A percentile compares a stretch with the other conserved stretches of the same genome.
Conservation (phyloP, 108 stramenopile genomes). For the Cyclotella distinguenda region DNA sequence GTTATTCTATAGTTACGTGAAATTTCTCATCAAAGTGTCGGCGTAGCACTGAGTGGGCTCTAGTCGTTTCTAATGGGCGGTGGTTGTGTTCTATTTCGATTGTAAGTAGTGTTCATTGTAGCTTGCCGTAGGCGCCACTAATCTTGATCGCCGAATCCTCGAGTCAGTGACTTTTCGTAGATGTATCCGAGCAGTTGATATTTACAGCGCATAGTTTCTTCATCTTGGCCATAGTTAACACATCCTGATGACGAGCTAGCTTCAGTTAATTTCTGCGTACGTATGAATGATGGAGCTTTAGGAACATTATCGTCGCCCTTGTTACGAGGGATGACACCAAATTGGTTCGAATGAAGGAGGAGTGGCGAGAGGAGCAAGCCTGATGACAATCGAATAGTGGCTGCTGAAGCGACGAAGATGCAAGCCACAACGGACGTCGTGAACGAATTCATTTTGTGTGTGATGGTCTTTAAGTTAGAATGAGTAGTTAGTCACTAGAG, state of each 20-base stretch:
- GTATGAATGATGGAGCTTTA: not conserved
- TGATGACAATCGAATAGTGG: slow-evolving; percentile 6
- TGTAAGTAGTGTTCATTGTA: not conserved
- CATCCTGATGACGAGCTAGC: no score
- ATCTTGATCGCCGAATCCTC: slow-evolving; percentile 16
- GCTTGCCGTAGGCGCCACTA: not conserved
- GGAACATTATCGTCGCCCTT: not conserved
- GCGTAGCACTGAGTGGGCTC: no score
- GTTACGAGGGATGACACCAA: not conserved
- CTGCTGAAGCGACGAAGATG: not conserved
- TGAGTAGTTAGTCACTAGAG: no score
- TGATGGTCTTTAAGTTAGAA: no score
- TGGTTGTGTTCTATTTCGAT: not conserved
- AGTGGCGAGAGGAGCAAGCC: slow-evolving; percentile 23
- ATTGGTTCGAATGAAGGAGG: slow-evolving; percentile 21
- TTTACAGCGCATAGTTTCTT: slow-evolving; percentile 25
- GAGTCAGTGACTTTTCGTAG: slow-evolving; percentile 23
- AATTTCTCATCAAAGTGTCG: no score
- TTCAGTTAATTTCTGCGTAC: no score
- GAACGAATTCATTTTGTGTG: slow-evolving; percentile 15
- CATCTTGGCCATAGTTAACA: slow-evolving; percentile 27
- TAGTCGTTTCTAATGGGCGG: not conserved
- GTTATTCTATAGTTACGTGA: no score
- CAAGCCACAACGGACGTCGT: slow-evolving; percentile 7
- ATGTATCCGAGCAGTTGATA: slow-evolving; percentile 15